A percentile compares a stretch with the other conserved stretches of the same genome.
Conservation (phyloP, 371 early-diverging fungal species). For the Mortierella sp. region DNA sequence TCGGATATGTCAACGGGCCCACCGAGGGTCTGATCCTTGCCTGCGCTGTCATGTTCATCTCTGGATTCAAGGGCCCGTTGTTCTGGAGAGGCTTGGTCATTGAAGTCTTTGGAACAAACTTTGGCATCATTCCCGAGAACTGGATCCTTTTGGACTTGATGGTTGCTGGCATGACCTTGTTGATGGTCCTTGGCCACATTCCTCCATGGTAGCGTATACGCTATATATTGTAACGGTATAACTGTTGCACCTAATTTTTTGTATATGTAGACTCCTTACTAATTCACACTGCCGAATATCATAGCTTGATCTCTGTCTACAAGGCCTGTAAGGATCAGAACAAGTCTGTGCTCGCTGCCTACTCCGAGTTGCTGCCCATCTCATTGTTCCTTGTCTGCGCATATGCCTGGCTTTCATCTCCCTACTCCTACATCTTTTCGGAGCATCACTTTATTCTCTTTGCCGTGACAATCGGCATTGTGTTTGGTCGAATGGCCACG, state of each 20-base stretch:
- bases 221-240: background rate
- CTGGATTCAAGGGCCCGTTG: slow-evolving; percentile 69
- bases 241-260: background rate
- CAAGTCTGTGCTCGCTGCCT: slow-evolving; percentile 69
- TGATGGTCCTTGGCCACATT: slow-evolving; percentile 75
- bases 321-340: slow-evolving; percentile 75
- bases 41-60: slow-evolving; percentile 74
- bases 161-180: slow-evolving; percentile 64
- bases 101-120: slow-evolving; percentile 47
- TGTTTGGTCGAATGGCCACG: slow-evolving; percentile 90
- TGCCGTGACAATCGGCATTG: slow-evolving; percentile 78
- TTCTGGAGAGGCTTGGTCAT: slow-evolving; percentile 43
- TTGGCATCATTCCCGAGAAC: slow-evolving; percentile 57
- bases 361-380: slow-evolving; percentile 75
- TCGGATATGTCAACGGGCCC: slow-evolving; percentile 95
- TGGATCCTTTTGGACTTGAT: slow-evolving; percentile 64
- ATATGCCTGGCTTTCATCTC: slow-evolving; percentile 77
- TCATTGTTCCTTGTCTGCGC: slow-evolving; percentile 65
- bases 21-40: slow-evolving; percentile 93
- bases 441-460: slow-evolving; percentile 79
- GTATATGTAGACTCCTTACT: slow-evolving; percentile 4
- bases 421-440: slow-evolving; percentile 71
- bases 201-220: slow-evolving; percentile 67
- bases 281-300: slow-evolving; percentile 38
- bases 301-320: slow-evolving; percentile 70